Base-by-base conservation (phyloP, 768 basidiomycete species). In the Auriscalpium orientale region DNA sequence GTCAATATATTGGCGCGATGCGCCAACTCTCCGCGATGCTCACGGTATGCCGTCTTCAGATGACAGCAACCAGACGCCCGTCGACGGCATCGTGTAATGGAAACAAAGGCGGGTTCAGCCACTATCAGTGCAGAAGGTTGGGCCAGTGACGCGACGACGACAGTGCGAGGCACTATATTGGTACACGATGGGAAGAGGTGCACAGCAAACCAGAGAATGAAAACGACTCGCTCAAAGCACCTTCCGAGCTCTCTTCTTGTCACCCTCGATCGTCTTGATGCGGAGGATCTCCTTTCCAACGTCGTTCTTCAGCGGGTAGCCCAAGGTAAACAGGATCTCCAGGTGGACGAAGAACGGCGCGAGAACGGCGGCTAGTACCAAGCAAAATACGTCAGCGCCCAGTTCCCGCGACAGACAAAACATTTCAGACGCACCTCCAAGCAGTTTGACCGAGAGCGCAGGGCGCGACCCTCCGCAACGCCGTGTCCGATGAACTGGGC, bases 301-400 rank as follows among this genome's bases (percentile, higher is more conserved):
- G 50, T 82, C 81, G 65, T 87, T 89, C 62, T 79, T 77, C 60
- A 98, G 74, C 57, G 81, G 81, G 73, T 94, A 97, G 47, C 91
- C 89, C 20, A 91, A 68, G 46, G 68, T 71, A 74, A 95, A 98
- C 18, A 98, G 80, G 52, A 93, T 66, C 70, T 98, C 95, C 55
- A 98, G 71, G 69, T 94, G 93, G 51, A 95, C 92, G 67, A 98
- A 98, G 78, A 98, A 95, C 2, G 94, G 94, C 0, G 94, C 94
- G 28, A 95, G 81, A 22, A 98, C 88, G 55, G 95, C 71, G 15
- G 94, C 94, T 95, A 58, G 5, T 28, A 28, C 22, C 22, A 28
- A 5, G 22, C 22, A 2, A 49, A 33, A 28, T 2, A 28, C 22
- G 22, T 28, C 22, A 28, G 5, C 5, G 22, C 5, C 5, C 22